These are phyloP conservation scores for Crithidia sp. DNA, from an alignment of 208 protist genomes.

Conservation along the genomic window DNA sequence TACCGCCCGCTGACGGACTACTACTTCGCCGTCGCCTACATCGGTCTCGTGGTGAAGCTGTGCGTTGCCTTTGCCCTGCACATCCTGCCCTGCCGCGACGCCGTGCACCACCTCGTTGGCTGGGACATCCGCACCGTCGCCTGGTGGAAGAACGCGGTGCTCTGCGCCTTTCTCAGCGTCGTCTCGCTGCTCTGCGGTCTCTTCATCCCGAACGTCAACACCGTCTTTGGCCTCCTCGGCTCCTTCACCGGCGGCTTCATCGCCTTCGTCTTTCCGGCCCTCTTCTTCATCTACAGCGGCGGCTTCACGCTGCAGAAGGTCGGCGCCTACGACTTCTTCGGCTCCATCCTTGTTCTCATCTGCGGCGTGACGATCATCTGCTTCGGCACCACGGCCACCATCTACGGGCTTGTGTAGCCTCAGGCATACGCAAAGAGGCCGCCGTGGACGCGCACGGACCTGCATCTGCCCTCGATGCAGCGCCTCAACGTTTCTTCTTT, in stretches of 20 bases:
- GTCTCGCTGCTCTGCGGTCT: conserved; percentile 61
- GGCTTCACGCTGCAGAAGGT: conserved; percentile 42
- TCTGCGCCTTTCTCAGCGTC: conserved; percentile 44
- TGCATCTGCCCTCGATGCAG: too few species aligned
- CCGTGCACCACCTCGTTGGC: conserved; percentile 58
- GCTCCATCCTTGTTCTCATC: conserved; percentile 45
- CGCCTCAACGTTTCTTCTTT: too few species aligned
- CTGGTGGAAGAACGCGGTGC: conserved; percentile 59
- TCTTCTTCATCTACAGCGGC: conserved; percentile 80
- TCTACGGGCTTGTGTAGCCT: conserved; percentile 45
- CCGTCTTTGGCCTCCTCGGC: conserved; percentile 76
- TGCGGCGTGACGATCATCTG: conserved; percentile 52
- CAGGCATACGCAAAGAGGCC: too few species aligned
- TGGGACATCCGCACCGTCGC: conserved; percentile 60
- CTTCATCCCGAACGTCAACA: conserved; percentile 78
- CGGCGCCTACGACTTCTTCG: conserved; percentile 46
- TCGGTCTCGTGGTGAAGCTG: conserved; percentile 70
- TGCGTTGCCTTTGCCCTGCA: conserved; percentile 78
- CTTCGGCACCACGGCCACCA: conserved; percentile 68
- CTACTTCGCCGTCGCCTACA: conserved; percentile 71
- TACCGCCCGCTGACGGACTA: conserved; percentile 59
- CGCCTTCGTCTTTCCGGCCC: conserved; percentile 73
- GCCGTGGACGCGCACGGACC: too few species aligned
- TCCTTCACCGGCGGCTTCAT: conserved; percentile 65
- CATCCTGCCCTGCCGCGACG: conserved; percentile 69